Evolutionary conservation across 495 filamentous ascomycete species (phyloP), one percentile per base, ranked within the genome.

Genomic region (Aspergillus kassunensis): DNA sequence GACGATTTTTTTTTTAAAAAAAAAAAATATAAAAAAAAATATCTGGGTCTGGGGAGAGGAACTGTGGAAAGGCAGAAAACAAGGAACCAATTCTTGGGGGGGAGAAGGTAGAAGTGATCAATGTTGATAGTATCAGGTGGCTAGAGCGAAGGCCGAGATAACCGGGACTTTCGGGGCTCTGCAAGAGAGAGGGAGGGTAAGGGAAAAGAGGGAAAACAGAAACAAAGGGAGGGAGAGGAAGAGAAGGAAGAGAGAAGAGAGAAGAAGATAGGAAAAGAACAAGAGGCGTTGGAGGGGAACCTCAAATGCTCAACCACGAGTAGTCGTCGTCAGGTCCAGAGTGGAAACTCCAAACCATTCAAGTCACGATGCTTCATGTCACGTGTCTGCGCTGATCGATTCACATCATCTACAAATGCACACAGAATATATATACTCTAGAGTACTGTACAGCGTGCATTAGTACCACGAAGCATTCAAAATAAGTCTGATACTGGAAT

Each of bases 21-120:
- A n/a, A n/a, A n/a, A n/a, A n/a, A n/a, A n/a, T n/a, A n/a, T n/a
- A n/a, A n/a, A n/a, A n/a, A n/a, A n/a, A n/a, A n/a, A n/a, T n/a
- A 27, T 27, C 24, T 27, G 24, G 41, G 59, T 49, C 46, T 55
- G 36, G 52, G 60, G 53, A 58, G 60, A 60, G 44, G 60, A 64
- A 55, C 54, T 57, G 58, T 43, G 36, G 47, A 59, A 59, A 60
- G 56, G 49, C 42, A 51, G 45, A 55, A 43, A 57, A 58, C 51
- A 59, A 49, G 55, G 33, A 57, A 57, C 58, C 55, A 64, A 64
- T 65, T 58, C 61, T 65, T 59, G 45, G 55, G 50, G 33, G 47
- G 39, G 48, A 48, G 34, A 49, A 30, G 47, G 39, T 23, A 27
- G 20, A 15, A 24, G 44, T 23, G n/a, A n/a, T n/a, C n/a, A n/a